These are phyloP conservation scores for Phytophthora parvispora DNA, from an alignment of 352 stramenopile species.

Conservation along the genomic window DNA sequence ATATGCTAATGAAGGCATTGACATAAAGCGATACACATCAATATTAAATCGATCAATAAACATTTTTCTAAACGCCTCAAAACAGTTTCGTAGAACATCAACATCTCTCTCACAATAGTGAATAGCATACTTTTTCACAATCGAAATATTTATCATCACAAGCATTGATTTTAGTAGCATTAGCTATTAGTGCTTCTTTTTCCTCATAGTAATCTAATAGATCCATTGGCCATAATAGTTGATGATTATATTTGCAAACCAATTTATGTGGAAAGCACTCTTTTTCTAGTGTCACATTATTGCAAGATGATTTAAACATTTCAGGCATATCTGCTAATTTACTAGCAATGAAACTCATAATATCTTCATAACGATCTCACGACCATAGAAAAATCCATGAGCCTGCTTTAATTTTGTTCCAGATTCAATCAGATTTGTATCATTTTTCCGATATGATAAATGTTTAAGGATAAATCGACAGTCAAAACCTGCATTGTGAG, in stretches of 20 bases:
- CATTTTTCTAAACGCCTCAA: not conserved
- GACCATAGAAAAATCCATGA: not conserved
- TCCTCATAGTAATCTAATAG: not conserved
- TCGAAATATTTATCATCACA: not conserved
- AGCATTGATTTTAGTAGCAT: not conserved
- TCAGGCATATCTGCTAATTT: not conserved
- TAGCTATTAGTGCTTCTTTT: not conserved
- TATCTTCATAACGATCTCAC: not conserved
- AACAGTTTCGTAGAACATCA: not conserved
- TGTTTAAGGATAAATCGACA: too few species aligned
- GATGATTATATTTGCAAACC: not conserved
- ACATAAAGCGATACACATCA: not conserved
- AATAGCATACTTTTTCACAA: not conserved
- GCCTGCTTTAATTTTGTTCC: not conserved
- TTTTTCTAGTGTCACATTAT: not conserved
- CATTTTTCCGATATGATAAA: too few species aligned
- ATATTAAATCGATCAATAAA: not conserved
- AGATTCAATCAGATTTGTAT: too few species aligned
- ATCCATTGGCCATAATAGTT: not conserved
- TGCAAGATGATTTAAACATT: not conserved
- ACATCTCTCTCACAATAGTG: not conserved
- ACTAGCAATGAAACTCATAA: not conserved
- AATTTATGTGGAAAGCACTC: not conserved
- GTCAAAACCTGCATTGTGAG: too few species aligned
- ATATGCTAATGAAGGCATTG: not conserved